phyloP scores from a whole-genome alignment of 2,329 filamentous ascomycete species.

The Arachnomyces sp. region DNA sequence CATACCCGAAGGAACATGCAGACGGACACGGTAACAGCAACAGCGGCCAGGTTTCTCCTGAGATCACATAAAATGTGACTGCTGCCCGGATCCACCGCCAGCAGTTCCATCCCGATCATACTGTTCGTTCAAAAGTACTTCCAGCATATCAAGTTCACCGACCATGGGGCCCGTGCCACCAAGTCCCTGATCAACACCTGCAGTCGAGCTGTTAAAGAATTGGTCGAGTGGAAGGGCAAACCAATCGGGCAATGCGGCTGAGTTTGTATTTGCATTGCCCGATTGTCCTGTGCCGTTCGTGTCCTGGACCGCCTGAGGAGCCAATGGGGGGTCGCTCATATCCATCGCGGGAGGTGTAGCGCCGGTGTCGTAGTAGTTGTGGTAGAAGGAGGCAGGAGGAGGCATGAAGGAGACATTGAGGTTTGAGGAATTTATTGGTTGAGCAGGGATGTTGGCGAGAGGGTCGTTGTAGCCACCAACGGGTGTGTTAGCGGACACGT shows the following conservation, averaged over 20 bases:
- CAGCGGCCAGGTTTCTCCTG: neutral
- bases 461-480: conserved; percentile 33
- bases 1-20: too few relatives aligned
- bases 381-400: conserved; percentile 38
- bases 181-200: conserved; percentile 44
- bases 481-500: conserved; percentile 6
- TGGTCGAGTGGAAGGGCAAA: conserved; percentile 55
- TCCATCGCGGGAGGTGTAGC: conserved; percentile 23
- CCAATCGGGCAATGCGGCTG: conserved; percentile 46
- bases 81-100: conserved; percentile 1
- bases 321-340: conserved; percentile 23
- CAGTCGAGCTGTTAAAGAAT: conserved; percentile 44
- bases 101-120: conserved; percentile 26
- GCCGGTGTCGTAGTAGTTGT: conserved; percentile 36
- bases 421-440: conserved; percentile 39
- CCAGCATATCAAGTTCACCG: conserved; percentile 46
- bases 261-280: conserved; percentile 5
- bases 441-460: conserved; percentile 36
- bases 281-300: conserved; percentile 11
- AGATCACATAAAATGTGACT: neutral
- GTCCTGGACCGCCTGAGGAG: conserved; percentile 20
- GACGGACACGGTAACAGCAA: neutral
- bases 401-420: conserved; percentile 42
- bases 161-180: conserved; percentile 57
- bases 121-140: conserved; percentile 38